Evolutionary conservation across 371 early-diverging fungal genomes (phyloP).

Genomic region (Mortierella sp.): DNA sequence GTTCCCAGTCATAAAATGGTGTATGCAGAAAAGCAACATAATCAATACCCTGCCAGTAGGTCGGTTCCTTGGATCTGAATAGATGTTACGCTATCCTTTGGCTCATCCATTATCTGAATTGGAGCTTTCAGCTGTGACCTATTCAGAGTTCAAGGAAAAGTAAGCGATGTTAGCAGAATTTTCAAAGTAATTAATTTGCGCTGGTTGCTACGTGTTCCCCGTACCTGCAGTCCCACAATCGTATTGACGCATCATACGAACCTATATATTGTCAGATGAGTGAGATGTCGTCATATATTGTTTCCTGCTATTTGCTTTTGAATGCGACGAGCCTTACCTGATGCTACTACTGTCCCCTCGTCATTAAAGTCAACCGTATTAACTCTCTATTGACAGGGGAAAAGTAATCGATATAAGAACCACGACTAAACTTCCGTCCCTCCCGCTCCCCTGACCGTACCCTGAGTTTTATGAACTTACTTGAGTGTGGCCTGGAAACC

Average conservation of each 20-base stretch:
- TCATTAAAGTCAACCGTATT: conserved; percentile 87
- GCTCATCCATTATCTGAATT: conserved; percentile 89
- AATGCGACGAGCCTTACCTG: conserved; percentile 60
- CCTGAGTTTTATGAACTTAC: conserved; percentile 44
- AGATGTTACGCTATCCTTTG: conserved; percentile 89
- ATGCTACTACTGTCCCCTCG: conserved; percentile 83
- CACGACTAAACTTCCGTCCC: too few relatives aligned
- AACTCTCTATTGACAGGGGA: conserved; percentile 67
- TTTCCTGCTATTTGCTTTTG: not conserved
- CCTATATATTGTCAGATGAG: conserved; percentile 58
- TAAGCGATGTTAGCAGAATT: not conserved
- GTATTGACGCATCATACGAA: conserved; percentile 91
- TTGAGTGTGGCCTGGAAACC: conserved; percentile 87
- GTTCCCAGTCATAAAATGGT: not conserved
- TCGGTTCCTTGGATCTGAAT: conserved; percentile 77
- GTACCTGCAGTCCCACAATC: conserved; percentile 89
- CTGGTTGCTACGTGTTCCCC: not conserved
- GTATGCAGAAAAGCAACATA: not conserved
- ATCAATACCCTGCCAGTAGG: conserved; percentile 79
- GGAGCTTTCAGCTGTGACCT: conserved; percentile 78
- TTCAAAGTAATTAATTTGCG: not conserved
- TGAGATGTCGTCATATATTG: not conserved
- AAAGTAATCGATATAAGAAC: not conserved
- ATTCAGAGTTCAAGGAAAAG: not conserved
- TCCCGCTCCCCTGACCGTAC: too few relatives aligned